These are phyloP conservation scores for Postia placenta DNA, from an alignment of 768 basidiomycete genomes.

Conservation along the genomic window DNA sequence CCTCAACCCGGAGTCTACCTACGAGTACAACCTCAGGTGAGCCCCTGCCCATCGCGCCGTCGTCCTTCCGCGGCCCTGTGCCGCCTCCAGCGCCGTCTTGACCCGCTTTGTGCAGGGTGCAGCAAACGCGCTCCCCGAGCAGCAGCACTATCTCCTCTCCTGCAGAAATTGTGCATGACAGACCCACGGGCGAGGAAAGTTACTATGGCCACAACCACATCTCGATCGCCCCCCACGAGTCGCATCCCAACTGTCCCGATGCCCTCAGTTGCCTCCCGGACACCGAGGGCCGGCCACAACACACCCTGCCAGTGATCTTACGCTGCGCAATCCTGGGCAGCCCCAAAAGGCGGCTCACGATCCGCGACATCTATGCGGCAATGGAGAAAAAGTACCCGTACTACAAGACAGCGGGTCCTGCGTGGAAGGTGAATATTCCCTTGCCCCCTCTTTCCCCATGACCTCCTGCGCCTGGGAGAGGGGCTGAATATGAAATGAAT, in stretches of 20 bases:
- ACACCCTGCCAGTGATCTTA: slow-evolving; percentile 79
- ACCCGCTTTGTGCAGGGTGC: slow-evolving; percentile 6
- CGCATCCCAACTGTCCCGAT: slow-evolving; percentile 76
- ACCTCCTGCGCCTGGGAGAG: slow-evolving; percentile 1
- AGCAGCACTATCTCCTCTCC: slow-evolving; percentile 15
- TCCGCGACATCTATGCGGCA: slow-evolving; percentile 79
- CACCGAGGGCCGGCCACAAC: slow-evolving; percentile 73
- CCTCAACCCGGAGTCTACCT: slow-evolving; percentile 21
- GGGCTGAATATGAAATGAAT: slow-evolving; percentile 6
- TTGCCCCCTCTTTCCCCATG: not conserved
- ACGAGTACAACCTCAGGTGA: slow-evolving; percentile 18
- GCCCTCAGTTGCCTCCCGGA: slow-evolving; percentile 73
- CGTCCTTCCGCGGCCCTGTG: slow-evolving; percentile 1
- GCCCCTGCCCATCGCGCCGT: not conserved
- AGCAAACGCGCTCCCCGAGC: slow-evolving; percentile 12
- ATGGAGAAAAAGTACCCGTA: slow-evolving; percentile 85
- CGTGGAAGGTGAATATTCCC: slow-evolving; percentile 69
- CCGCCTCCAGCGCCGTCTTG: slow-evolving; percentile 4
- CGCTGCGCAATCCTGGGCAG: slow-evolving; percentile 81
- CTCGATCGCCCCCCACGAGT: slow-evolving; percentile 20
- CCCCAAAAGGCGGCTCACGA: slow-evolving; percentile 67
- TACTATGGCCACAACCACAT: slow-evolving; percentile 19
- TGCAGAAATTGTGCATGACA: slow-evolving; percentile 7
- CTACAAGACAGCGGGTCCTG: slow-evolving; percentile 73
- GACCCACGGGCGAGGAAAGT: slow-evolving; percentile 7